Percentiles rank a stretch among this genome's conserved stretches.
These are phyloP conservation scores for Lathyrus sativus DNA, from an alignment of 306 rosid genomes.

Conservation along the genomic window DNA sequence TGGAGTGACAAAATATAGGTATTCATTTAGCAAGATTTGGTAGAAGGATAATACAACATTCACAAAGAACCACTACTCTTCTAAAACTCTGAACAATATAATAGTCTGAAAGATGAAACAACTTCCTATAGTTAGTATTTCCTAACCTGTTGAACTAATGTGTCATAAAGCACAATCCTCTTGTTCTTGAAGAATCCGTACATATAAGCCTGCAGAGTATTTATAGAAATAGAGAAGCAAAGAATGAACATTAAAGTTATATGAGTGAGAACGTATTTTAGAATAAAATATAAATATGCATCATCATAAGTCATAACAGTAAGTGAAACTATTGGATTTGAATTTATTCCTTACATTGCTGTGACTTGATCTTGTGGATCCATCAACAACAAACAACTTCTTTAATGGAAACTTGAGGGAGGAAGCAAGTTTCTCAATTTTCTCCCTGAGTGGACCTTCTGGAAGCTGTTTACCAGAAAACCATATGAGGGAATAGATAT, in stretches of 20 bases:
- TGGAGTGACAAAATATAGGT: background rate
- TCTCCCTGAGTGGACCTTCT: slow-evolving; percentile 82
- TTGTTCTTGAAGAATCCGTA: slow-evolving; percentile 98
- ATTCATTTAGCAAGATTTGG: background rate
- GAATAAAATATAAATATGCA: slow-evolving; percentile 24
- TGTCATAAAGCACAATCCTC: slow-evolving; percentile 96
- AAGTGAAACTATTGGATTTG: slow-evolving; percentile 1
- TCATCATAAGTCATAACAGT: background rate
- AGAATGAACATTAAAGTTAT: background rate
- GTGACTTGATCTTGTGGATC: slow-evolving; percentile 98
- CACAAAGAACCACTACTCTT: background rate
- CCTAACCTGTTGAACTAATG: slow-evolving; percentile 90
- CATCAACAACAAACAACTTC: slow-evolving; percentile 96
- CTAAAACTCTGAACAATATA: slow-evolving; percentile 15
- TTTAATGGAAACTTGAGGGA: slow-evolving; percentile 86
- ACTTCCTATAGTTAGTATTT: slow-evolving; percentile 14
- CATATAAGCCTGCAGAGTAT: slow-evolving; percentile 89
- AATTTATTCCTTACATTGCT: slow-evolving; percentile 78
- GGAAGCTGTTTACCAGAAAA: slow-evolving; percentile 71
- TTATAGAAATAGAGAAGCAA: slow-evolving; percentile 11
- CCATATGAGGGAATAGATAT: slow-evolving; percentile 30
- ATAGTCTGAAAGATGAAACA: slow-evolving; percentile 21
- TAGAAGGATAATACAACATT: background rate
- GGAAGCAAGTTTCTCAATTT: slow-evolving; percentile 90
- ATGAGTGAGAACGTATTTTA: background rate